These are phyloP conservation scores for Aspergillus tanneri DNA, from an alignment of 2,329 filamentous ascomycete species.

Conservation along the genomic window DNA sequence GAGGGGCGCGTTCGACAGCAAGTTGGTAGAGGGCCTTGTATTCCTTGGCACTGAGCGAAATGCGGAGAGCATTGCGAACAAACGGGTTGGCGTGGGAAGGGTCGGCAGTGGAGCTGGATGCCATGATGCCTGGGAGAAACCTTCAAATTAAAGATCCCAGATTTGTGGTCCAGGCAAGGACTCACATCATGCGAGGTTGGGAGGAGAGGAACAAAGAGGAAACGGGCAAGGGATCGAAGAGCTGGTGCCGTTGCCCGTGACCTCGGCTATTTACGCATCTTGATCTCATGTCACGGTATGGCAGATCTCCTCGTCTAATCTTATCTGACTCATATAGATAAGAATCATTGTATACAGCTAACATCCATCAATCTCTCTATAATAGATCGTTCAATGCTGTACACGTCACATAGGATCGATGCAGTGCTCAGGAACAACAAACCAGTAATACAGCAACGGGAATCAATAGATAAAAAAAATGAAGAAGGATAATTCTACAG, in stretches of 20 bases:
- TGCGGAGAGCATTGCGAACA: conserved; percentile 79
- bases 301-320: no score
- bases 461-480: conserved; percentile 2
- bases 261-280: conserved; percentile 25
- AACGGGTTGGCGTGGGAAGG: conserved; percentile 65
- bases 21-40: conserved; percentile 83
- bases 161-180: not conserved
- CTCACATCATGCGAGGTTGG: conserved; percentile 6
- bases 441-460: conserved; percentile 6
- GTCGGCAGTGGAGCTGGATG: conserved; percentile 18
- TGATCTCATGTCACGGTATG: no score
- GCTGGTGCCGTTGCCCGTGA: conserved; percentile 17
- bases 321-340: no score
- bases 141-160: not conserved
- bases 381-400: not conserved
- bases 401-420: not conserved
- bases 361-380: not conserved
- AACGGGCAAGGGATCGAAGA: not conserved
- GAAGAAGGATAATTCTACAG: conserved; percentile 12
- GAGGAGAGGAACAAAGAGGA: conserved; percentile 1
- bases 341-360: no score
- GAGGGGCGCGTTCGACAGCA: conserved; percentile 68
- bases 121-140: conserved; percentile 22
- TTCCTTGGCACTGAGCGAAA: conserved; percentile 79
- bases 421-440: conserved; percentile 7